phyloP scores from a whole-genome alignment of 495 filamentous ascomycete genomes.

The Trichocladium uniseriatum region DNA sequence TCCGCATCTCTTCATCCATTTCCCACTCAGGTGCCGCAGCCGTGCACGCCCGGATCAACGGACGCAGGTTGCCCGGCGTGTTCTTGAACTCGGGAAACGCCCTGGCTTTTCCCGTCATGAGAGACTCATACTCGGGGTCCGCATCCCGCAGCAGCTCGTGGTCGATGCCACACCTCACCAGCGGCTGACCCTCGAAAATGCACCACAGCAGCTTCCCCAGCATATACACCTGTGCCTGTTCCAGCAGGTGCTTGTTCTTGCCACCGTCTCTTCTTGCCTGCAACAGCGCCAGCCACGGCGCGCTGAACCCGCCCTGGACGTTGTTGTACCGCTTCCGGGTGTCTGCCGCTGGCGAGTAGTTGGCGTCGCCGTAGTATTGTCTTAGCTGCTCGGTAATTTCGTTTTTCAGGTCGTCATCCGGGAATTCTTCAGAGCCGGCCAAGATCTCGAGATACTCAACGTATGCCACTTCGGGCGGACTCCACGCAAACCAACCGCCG shows the following conservation, averaged over 20 bases:
- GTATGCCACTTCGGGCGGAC: conserved; percentile 27
- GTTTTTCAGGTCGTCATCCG: conserved; percentile 1
- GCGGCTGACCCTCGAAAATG: conserved; percentile 23
- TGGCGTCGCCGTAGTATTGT: conserved; percentile 5
- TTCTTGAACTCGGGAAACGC: conserved; percentile 21
- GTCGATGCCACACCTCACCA: conserved; percentile 20
- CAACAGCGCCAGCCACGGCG: conserved; percentile 15
- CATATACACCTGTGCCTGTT: conserved; percentile 28
- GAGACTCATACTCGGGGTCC: not conserved
- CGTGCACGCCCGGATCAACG: conserved; percentile 22
- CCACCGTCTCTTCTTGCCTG: not conserved
- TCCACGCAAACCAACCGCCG: conserved; percentile 25
- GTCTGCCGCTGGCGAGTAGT: conserved; percentile 4
- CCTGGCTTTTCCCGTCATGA: not conserved
- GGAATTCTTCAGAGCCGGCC: not conserved
- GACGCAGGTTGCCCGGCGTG: conserved; percentile 11
- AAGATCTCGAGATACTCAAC: conserved; percentile 24
- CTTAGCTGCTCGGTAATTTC: not conserved
- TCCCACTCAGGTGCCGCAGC: conserved; percentile 21
- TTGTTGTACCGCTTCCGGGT: conserved; percentile 14
- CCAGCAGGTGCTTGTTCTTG: conserved; percentile 4
- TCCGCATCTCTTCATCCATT: not conserved
- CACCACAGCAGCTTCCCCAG: conserved; percentile 33
- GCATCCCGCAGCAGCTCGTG: conserved; percentile 17
- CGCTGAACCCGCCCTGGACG: conserved; percentile 18